Conservation (phyloP, 139 green algal genomes). For the Yamagishiella unicocca region DNA sequence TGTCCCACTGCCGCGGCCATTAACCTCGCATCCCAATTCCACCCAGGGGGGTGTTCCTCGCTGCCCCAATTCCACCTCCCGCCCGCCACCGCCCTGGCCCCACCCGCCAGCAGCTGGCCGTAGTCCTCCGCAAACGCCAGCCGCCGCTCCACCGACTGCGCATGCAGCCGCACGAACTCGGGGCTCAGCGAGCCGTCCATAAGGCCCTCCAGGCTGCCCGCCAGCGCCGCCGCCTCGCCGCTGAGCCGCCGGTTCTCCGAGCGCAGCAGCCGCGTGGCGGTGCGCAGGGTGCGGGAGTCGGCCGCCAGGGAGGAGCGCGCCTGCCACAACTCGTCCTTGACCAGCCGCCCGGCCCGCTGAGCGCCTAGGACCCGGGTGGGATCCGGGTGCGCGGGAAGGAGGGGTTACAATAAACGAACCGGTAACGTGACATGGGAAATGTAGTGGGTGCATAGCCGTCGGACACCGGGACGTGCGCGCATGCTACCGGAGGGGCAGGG, state of each 20-base stretch:
- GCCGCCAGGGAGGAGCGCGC: constrained; percentile 7
- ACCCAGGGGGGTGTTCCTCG: too few relatives aligned
- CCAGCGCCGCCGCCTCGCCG: constrained; percentile 11
- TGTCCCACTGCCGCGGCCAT: too few relatives aligned
- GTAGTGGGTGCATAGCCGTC: too few relatives aligned
- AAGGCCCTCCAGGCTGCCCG: constrained; percentile 13
- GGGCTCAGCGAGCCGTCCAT: neutral
- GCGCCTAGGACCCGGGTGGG: too few relatives aligned
- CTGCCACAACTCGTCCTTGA: constrained; percentile 6
- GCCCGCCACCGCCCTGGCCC: neutral
- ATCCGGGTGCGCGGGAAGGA: too few relatives aligned
- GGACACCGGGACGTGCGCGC: too few relatives aligned
- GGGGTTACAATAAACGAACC: too few relatives aligned
- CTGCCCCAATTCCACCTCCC: too few relatives aligned
- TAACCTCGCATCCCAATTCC: too few relatives aligned
- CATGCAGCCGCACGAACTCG: constrained; percentile 7
- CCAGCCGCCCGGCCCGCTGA: neutral
- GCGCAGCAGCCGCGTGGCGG: constrained; percentile 12
- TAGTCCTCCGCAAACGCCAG: neutral
- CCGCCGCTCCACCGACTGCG: constrained; percentile 5
- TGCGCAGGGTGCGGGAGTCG: constrained; percentile 12
- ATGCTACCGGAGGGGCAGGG: too few relatives aligned
- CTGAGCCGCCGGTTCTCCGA: constrained; percentile 24
- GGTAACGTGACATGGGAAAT: too few relatives aligned
- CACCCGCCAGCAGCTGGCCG: constrained; percentile 5